A percentile compares a stretch with the other conserved stretches of the same genome.
phyloP scores from a whole-genome alignment of 2,329 filamentous ascomycete species.

The Colletotrichum sp. region DNA sequence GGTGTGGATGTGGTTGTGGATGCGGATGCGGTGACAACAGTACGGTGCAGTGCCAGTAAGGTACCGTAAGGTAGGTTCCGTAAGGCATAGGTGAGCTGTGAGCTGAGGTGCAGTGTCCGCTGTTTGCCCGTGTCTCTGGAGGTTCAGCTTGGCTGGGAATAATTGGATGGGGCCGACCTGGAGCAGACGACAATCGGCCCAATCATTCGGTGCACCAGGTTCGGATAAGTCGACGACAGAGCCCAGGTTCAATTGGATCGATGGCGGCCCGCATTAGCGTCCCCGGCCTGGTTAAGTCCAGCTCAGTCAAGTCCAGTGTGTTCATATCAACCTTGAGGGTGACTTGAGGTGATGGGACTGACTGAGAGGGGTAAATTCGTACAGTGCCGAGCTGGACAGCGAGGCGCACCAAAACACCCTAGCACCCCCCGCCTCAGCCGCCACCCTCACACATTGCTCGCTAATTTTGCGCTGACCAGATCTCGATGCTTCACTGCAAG shows the following conservation, averaged over 20 bases:
- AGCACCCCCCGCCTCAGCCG: not conserved
- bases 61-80: not conserved
- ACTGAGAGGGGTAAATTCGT: not conserved
- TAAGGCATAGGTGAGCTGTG: not conserved
- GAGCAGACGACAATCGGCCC: slow-evolving; percentile 5
- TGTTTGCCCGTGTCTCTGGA: not conserved
- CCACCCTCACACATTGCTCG: not conserved
- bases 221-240: slow-evolving; percentile 4
- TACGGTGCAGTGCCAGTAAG: not conserved
- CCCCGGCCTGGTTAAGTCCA: not conserved
- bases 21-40: slow-evolving; percentile 10
- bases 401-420: not conserved
- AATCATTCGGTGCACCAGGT: slow-evolving; percentile 10
- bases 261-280: slow-evolving; percentile 8
- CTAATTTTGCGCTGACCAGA: not conserved
- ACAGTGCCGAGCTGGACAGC: not conserved
- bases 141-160: slow-evolving; percentile 1
- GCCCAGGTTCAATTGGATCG: not conserved
- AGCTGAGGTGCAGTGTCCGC: not conserved
- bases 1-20: not conserved
- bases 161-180: slow-evolving; percentile 3
- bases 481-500: not conserved
- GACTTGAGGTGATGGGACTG: not conserved
- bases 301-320: not conserved
- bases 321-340: not conserved